phyloP scores from a whole-genome alignment of 2,329 filamentous ascomycete genomes.

The Trichocomaceae sp. region DNA sequence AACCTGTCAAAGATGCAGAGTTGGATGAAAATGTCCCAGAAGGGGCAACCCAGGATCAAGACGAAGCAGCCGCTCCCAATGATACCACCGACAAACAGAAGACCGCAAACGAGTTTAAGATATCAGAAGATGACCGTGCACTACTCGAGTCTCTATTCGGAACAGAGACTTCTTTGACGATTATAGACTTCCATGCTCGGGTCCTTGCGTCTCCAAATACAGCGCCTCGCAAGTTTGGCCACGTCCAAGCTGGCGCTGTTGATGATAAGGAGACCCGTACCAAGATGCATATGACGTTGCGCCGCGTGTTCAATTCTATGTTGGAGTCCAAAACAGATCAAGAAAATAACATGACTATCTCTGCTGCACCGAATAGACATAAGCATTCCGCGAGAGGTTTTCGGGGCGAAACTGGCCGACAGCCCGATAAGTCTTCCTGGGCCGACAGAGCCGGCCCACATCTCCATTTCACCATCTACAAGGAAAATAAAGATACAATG shows the following conservation, averaged over 20 bases:
- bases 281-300: conserved; percentile 59
- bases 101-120: conserved; percentile 20
- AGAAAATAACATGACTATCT: conserved; percentile 59
- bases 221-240: conserved; percentile 52
- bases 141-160: conserved; percentile 47
- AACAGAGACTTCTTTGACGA: conserved; percentile 37
- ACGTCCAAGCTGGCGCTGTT: conserved; percentile 49
- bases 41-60: too few relatives aligned
- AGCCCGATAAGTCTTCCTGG: conserved; percentile 50
- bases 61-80: conserved; percentile 7
- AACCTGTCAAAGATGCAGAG: not conserved
- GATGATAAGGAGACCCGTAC: conserved; percentile 56
- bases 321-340: conserved; percentile 72
- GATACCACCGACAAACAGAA: conserved; percentile 10
- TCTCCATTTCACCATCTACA: conserved; percentile 86
- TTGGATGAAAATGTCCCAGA: too few relatives aligned
- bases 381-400: conserved; percentile 28
- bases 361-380: conserved; percentile 35
- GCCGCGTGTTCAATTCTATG: conserved; percentile 70
- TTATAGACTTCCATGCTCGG: conserved; percentile 51
- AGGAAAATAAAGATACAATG: conserved; percentile 97
- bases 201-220: conserved; percentile 48
- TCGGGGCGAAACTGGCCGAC: conserved; percentile 23
- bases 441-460: conserved; percentile 68
- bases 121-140: conserved; percentile 41